Base-by-base conservation (phyloP, 176 grass and related monocot genomes). In the Carex pumila region DNA sequence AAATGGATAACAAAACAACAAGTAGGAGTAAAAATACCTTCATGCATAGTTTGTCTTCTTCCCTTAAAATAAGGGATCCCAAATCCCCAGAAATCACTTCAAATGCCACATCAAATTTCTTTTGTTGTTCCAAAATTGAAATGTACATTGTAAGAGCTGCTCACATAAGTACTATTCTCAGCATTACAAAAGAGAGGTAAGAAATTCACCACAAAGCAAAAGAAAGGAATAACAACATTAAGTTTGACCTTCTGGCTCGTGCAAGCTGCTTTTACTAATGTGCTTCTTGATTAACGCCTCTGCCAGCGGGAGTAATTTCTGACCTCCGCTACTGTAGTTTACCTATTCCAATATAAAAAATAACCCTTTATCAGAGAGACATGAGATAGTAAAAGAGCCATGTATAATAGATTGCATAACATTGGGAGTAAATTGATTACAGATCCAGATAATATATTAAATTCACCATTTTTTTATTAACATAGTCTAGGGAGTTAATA, bases 61-160 rank as follows among this genome's bases (percentile, higher is more conserved):
- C 90, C 80, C 91, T 92, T 91, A 86, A 93, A 81, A 99, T 86
- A 53, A 99, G 93, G 88, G 89, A 93, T 18, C 97, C 93, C 65
- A 99, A 78, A 62, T 99, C 86, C 62, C 97, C 93, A 85, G 93
- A 95, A 87, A 99, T 88, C 81, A 99, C 80, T 88, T 99, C 93
- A 84, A 95, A 82, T 71, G 97, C 93, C 82, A 84, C 61, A 67
- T 92, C 97, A 86, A 89, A 99, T 71, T 99, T 99, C 79, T 77
- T 72, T 87, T 99, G 93, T 81, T 99, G 91, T 89, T 99, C 97
- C 87, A 99, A 80, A 83, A 99, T 88, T 88, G 97, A 94, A 86
- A 99, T 80, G 70, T 94, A 96, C 55, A 99, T 85, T 49, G 85
- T 49, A 5, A 99, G 90, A 45, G 96, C 96, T 99, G 89, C 57